phyloP scores from a whole-genome alignment of 108 stramenopile species.

The Pseudonitzschia multiseries region DNA sequence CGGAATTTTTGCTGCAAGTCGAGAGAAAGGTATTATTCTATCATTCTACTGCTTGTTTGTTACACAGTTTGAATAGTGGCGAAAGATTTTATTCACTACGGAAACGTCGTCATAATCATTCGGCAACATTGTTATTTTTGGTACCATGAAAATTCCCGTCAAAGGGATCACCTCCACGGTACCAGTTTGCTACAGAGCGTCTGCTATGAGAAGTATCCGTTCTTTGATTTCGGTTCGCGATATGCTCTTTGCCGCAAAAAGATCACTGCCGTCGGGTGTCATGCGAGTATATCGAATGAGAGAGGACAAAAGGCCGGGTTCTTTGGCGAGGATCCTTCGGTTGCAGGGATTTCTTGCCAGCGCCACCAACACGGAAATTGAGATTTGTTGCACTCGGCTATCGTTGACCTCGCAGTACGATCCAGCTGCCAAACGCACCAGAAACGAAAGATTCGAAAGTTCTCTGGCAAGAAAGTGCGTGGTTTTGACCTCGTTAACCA shows the following conservation, averaged over 20 bases:
- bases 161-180: neutral
- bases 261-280: neutral
- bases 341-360: slow-evolving; percentile 33
- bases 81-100: neutral
- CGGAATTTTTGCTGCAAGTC: too few relatives aligned
- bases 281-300: slow-evolving; percentile 31
- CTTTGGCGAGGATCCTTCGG: slow-evolving; percentile 29
- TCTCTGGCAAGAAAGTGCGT: slow-evolving; percentile 7
- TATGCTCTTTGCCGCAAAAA: slow-evolving; percentile 5
- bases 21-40: too few relatives aligned
- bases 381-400: slow-evolving; percentile 8
- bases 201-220: slow-evolving; percentile 22
- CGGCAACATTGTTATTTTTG: neutral
- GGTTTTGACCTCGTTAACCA: slow-evolving; percentile 1
- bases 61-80: too few relatives aligned
- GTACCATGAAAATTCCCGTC: too few relatives aligned
- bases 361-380: slow-evolving; percentile 14
- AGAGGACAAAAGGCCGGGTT: slow-evolving; percentile 29
- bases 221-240: slow-evolving; percentile 24
- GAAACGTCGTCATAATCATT: neutral
- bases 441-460: slow-evolving; percentile 5
- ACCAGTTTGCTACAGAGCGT: slow-evolving; percentile 12
- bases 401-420: neutral
- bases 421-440: slow-evolving; percentile 5
- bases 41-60: too few relatives aligned